A percentile compares a stretch with the other conserved stretches of the same genome.
These are phyloP conservation scores for Sclerotinia nivalis DNA, from an alignment of 2,329 filamentous ascomycete genomes.

Conservation along the genomic window DNA sequence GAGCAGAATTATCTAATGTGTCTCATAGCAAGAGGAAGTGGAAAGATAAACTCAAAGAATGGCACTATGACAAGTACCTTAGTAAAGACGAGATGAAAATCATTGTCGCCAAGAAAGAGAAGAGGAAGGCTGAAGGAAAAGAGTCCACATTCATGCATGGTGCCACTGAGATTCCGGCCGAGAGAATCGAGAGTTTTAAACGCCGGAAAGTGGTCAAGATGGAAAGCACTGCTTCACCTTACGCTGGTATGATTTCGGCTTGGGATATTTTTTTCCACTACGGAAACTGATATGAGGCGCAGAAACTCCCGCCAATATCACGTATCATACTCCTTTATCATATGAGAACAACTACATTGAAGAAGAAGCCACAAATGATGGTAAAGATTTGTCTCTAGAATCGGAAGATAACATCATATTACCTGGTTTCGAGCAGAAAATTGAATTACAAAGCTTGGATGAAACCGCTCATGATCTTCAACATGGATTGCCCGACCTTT, in stretches of 20 bases:
- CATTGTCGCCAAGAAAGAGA: conserved; percentile 11
- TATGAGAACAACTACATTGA: background rate
- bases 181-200: conserved; percentile 19
- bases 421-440: background rate
- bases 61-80: conserved; percentile 21
- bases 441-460: background rate
- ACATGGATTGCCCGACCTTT: background rate
- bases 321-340: background rate
- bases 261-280: background rate
- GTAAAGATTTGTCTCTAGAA: background rate
- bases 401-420: background rate
- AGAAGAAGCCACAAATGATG: background rate
- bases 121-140: background rate
- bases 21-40: conserved; percentile 13
- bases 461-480: background rate
- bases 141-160: conserved; percentile 7
- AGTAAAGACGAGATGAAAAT: conserved; percentile 15
- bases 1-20: background rate
- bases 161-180: background rate
- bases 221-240: background rate
- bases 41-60: conserved; percentile 24
- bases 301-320: background rate
- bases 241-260: background rate
- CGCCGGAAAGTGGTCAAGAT: background rate
- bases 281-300: background rate